A percentile compares a stretch with the other conserved stretches of the same genome.
phyloP scores from a whole-genome alignment of 1,139 yeast genomes.

The Wickerhamomyces sp. region DNA sequence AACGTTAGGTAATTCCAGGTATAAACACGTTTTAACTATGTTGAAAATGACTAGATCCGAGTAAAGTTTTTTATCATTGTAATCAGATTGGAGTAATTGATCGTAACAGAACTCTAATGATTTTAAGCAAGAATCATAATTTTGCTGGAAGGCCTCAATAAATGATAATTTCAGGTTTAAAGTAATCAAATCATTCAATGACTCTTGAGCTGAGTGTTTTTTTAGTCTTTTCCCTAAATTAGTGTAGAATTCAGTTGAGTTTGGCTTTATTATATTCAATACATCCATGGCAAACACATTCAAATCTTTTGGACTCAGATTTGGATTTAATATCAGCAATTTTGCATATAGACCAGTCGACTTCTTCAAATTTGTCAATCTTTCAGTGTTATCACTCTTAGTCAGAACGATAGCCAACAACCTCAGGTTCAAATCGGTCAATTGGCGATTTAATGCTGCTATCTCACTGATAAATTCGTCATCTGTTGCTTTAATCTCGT shows the following conservation, averaged over 20 bases:
- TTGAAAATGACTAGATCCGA: constrained; percentile 62
- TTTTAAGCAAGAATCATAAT: constrained; percentile 41
- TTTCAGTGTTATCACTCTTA: constrained; percentile 22
- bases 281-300: constrained; percentile 35
- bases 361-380: constrained; percentile 36
- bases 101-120: constrained; percentile 48
- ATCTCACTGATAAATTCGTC: constrained; percentile 32
- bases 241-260: constrained; percentile 39
- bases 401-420: constrained; percentile 29
- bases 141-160: constrained; percentile 42
- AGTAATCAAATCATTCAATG: too few species aligned
- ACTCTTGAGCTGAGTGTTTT: constrained; percentile 30
- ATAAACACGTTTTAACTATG: constrained; percentile 56
- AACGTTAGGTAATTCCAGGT: constrained; percentile 52
- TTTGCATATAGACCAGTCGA: constrained; percentile 38
- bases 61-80: constrained; percentile 37
- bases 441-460: constrained; percentile 28
- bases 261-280: constrained; percentile 34
- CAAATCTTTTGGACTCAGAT: constrained; percentile 35
- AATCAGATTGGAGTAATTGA: constrained; percentile 13
- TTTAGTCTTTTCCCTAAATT: constrained; percentile 32
- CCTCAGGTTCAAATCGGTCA: constrained; percentile 29
- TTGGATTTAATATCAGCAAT: constrained; percentile 34
- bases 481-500: constrained; percentile 27
- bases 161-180: constrained; percentile 27